These are phyloP conservation scores for Blastobotrys terrestris DNA, from an alignment of 805 yeast species.

Conservation along the genomic window DNA sequence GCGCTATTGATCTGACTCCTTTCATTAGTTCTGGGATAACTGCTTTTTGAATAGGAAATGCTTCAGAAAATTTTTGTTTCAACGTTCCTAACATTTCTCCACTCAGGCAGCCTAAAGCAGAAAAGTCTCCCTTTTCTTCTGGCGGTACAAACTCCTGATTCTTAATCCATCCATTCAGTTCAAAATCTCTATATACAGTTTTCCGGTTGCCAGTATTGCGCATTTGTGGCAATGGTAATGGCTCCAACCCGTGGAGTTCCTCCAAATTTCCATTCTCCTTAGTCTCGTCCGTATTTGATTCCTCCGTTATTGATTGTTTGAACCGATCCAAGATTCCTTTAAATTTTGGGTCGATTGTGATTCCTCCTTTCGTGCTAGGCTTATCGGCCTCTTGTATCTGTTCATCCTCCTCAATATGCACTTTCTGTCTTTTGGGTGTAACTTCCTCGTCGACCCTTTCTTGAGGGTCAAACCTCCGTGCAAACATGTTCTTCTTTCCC, in stretches of 20 bases:
- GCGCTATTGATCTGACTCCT: constrained; percentile 28
- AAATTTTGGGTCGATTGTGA: constrained; percentile 37
- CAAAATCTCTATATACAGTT: constrained; percentile 23
- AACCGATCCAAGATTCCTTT: constrained; percentile 49
- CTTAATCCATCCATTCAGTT: constrained; percentile 48
- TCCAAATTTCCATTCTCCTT: constrained; percentile 19
- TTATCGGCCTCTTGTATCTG: constrained; percentile 11
- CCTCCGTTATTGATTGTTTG: constrained; percentile 15
- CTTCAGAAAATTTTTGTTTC: constrained; percentile 41
- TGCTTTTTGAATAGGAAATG: constrained; percentile 73
- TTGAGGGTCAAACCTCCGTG: constrained; percentile 4
- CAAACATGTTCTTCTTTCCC: constrained; percentile 8
- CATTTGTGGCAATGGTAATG: constrained; percentile 75
- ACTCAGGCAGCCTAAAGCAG: constrained; percentile 39
- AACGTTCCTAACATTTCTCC: constrained; percentile 43
- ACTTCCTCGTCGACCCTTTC: too few relatives aligned
- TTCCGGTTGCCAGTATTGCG: constrained; percentile 40
- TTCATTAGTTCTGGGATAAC: constrained; percentile 53
- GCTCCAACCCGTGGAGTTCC: constrained; percentile 40
- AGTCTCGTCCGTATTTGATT: constrained; percentile 13
- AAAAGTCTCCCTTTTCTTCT: constrained; percentile 41
- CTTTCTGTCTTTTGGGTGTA: neutral
- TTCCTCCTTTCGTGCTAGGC: constrained; percentile 12
- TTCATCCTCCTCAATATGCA: constrained; percentile 18
- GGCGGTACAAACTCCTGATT: constrained; percentile 54